Base-by-base conservation (phyloP, 1,284 basidiomycete genomes). In the Bjerkandera adusta region DNA sequence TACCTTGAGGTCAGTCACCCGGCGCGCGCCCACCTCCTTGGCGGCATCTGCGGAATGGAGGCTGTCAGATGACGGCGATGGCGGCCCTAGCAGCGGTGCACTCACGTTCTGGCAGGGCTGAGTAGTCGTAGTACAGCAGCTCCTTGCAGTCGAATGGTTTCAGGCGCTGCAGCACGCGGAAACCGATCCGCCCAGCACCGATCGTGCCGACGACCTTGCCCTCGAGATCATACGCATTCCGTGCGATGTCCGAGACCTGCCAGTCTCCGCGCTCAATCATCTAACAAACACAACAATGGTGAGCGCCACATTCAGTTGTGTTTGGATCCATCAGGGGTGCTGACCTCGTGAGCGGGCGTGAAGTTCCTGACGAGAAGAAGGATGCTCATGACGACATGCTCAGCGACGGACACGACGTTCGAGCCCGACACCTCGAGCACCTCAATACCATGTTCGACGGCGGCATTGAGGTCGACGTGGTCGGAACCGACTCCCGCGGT, bases 401-500 rank as follows among this genome's bases (percentile, higher is more conserved):
- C 91, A 38, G 91, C 91, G 44, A 93, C 91, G 8, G 89, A 91
- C 29, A 88, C 83, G 55, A 93, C 87, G 60, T 92, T 92, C 29
- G 58, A 60, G 36, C 58, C 58, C 20, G 58, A 52, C 26, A 60
- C 58, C 42, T 59, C 47, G 36, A 55, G 43, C 12, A 54, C 50
- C 37, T 52, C 39, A 33, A 53, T 39, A 20, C 39, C 47, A 24
- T 41, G 35, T 35, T 53, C 47, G 22, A 53, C 47, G 16, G 54
- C 54, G 18, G 88, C 87, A 60, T 94, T 84, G 42, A 96, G 77
- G 65, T 95, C 91, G 58, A 95, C 83, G 69, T 92, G 89, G 70
- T 94, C 92, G 18, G 89, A 92, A 13, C 92, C 92, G 33, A 96
- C 92, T 68, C 93, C 93, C 48, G 93, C 92, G 8, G 92, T 96